These are phyloP conservation scores for Neonothopanus nambi DNA, from an alignment of 1,284 basidiomycete genomes.

Conservation along the genomic window DNA sequence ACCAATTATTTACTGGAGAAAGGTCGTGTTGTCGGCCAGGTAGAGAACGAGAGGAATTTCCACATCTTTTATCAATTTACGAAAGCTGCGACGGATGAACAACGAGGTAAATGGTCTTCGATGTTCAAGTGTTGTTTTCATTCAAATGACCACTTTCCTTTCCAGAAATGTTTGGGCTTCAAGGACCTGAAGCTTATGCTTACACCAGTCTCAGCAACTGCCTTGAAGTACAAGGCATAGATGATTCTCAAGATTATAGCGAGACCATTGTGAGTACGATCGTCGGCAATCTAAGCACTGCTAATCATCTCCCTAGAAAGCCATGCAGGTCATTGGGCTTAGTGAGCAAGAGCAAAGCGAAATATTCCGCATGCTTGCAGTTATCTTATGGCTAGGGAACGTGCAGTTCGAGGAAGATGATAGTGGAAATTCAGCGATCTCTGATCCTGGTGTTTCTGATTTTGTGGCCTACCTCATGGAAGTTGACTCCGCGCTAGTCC, in stretches of 20 bases:
- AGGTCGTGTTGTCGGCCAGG: slow-evolving; percentile 95
- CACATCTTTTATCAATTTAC: slow-evolving; percentile 99
- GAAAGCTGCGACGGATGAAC: slow-evolving; percentile 87
- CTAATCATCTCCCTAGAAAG: slow-evolving; percentile 55
- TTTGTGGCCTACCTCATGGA: slow-evolving; percentile 97
- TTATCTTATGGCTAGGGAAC: slow-evolving; percentile 96
- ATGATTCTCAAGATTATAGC: slow-evolving; percentile 85
- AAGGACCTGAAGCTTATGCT: slow-evolving; percentile 94
- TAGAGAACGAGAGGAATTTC: slow-evolving; percentile 96
- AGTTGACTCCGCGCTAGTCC: slow-evolving; percentile 74
- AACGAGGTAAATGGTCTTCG: slow-evolving; percentile 64
- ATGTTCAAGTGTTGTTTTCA: slow-evolving; percentile 4
- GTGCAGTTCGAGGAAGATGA: slow-evolving; percentile 88
- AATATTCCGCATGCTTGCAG: slow-evolving; percentile 92
- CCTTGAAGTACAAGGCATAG: slow-evolving; percentile 88
- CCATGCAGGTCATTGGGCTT: slow-evolving; percentile 94
- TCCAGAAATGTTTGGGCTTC: slow-evolving; percentile 91
- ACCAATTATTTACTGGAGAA: slow-evolving; percentile 99
- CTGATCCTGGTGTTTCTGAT: slow-evolving; percentile 89
- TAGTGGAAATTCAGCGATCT: slow-evolving; percentile 84
- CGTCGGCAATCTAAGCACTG: neutral
- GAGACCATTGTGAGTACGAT: slow-evolving; percentile 76
- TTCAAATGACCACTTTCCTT: slow-evolving; percentile 10
- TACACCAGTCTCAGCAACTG: slow-evolving; percentile 94
- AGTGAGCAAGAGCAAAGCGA: slow-evolving; percentile 84